Conservation (phyloP, 257 asterid species). For the Scutellaria baicalensis region DNA sequence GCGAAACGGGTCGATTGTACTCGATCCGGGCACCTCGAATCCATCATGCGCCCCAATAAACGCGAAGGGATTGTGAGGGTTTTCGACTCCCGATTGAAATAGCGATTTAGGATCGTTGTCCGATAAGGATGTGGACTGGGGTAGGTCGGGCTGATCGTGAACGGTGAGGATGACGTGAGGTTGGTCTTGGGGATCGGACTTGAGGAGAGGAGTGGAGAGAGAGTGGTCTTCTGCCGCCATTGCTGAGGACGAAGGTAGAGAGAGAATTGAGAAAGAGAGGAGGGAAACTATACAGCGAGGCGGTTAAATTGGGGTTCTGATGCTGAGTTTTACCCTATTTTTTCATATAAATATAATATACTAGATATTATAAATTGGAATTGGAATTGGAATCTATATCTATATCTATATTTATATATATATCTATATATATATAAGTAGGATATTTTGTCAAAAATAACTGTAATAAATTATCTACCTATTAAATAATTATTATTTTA, state of each 20-base stretch:
- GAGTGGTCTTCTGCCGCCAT: conserved; percentile 33
- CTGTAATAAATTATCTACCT: no score
- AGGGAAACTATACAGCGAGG: not conserved
- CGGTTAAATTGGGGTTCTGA: conserved; percentile 13
- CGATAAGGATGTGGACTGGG: conserved; percentile 1
- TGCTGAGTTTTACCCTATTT: not conserved
- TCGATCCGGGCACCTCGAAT: conserved; percentile 56
- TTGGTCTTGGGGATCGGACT: conserved; percentile 20
- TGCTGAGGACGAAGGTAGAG: conserved; percentile 8
- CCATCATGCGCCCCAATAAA: conserved; percentile 55
- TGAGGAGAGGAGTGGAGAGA: conserved; percentile 54
- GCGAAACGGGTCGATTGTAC: conserved; percentile 73
- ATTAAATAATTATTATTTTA: no score
- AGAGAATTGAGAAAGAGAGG: not conserved
- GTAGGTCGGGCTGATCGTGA: conserved; percentile 22
- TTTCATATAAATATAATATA: not conserved
- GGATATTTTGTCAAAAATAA: no score
- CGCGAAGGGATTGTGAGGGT: conserved; percentile 38
- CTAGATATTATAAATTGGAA: not conserved
- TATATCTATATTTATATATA: no score
- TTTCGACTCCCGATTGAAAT: conserved; percentile 23
- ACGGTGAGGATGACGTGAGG: conserved; percentile 50
- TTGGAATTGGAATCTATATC: not conserved
- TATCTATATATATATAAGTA: no score
- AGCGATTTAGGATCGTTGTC: not conserved